Evolutionary conservation across 768 basidiomycete species (phyloP), one percentile per base, ranked within the genome.

Genomic region (Rhizopogon roseolus): DNA sequence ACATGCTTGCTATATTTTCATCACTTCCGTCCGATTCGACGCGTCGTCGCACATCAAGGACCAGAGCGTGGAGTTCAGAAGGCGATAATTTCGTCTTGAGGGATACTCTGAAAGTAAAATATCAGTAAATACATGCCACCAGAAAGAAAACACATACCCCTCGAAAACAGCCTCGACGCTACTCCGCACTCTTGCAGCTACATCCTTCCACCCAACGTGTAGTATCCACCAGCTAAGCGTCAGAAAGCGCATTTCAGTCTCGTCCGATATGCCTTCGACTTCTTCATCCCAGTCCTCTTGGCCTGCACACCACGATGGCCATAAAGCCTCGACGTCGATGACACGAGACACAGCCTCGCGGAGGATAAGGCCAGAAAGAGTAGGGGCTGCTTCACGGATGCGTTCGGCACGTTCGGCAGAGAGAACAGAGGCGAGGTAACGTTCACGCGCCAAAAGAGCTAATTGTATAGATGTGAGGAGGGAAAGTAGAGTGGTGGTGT

Each of bases 151-250:
- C 13, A 73, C 89, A 59, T 55, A 95, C 94, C 82, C 82, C 50
- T 90, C 86, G 54, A 97, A 90, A 0, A 90, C 90, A 54, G 86
- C 86, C 61, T 91, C 86, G 0, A 94, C 91, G 0, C 81, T 87
- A 34, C 78, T 71, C 59, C 85, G 71, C 0, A 94, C 88, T 38
- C 90, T 74, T 58, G 84, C 82, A 0, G 81, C 84, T 0, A 98
- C 78, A 54, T 87, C 86, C 60, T 86, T 89, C 93, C 94, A 96
- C 0, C 95, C 93, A 4, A 93, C 87, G 64, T 97, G 86, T 52
- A 96, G 62, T 9, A 96, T 74, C 93, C 93, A 96, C 93, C 93
- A 98, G 38, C 85, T 90, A 60, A 95, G 79, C 0, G 89, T 92
- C 48, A 97, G 72, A 64, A 84, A 98, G 63, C 85, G 82, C 55